phyloP scores from a whole-genome alignment of 306 rosid species.

The Fragaria vesca region DNA sequence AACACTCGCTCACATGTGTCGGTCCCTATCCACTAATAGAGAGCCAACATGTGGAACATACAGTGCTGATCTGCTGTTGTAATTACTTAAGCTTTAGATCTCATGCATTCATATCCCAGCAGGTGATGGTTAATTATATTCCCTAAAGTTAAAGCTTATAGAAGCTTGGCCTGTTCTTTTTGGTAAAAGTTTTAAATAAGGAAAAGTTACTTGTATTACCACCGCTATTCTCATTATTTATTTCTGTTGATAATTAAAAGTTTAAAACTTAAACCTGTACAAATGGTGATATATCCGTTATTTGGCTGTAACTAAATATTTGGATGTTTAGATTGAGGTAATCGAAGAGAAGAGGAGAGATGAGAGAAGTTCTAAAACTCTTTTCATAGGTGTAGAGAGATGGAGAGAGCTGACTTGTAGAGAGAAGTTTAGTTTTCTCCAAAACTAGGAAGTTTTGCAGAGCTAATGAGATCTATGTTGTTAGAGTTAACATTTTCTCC shows the following conservation, averaged over 20 bases:
- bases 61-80: not conserved
- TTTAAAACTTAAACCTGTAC: not conserved
- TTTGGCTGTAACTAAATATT: not conserved
- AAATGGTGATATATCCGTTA: not conserved
- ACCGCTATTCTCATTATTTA: not conserved
- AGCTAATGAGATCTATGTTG: not conserved
- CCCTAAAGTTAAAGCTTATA: not conserved
- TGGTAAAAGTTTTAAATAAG: not conserved
- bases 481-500: not conserved
- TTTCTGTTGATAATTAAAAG: not conserved
- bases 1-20: not conserved
- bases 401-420: not conserved
- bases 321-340: not conserved
- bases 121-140: not conserved
- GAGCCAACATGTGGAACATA: not conserved
- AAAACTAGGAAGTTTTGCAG: not conserved
- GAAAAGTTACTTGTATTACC: not conserved
- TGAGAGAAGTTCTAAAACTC: not conserved
- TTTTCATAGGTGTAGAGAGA: not conserved
- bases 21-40: not conserved
- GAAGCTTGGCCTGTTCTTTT: not conserved
- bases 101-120: not conserved
- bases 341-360: not conserved
- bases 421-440: not conserved
- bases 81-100: not conserved